phyloP scores from a whole-genome alignment of 2,329 filamentous ascomycete species.

The Neonectria coccinea region DNA sequence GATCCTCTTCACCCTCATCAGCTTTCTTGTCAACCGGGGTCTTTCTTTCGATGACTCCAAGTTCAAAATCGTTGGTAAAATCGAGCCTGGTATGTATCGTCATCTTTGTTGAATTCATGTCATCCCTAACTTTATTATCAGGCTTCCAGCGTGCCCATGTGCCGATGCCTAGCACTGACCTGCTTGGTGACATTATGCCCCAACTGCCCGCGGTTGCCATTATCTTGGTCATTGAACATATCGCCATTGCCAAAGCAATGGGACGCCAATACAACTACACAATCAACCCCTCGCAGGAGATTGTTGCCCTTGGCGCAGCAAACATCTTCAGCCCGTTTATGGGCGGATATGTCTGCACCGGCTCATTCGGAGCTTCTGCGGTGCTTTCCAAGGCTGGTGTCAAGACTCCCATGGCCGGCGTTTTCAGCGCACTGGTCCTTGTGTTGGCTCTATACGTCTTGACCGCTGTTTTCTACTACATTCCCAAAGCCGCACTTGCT shows the following conservation, averaged over 20 bases:
- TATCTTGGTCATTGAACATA: conserved; percentile 84
- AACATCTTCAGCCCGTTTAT: conserved; percentile 83
- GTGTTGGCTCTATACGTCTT: conserved; percentile 82
- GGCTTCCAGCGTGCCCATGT: conserved; percentile 74
- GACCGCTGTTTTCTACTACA: conserved; percentile 83
- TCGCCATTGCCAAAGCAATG: conserved; percentile 86
- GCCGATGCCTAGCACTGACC: conserved; percentile 65
- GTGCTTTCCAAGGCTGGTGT: conserved; percentile 89
- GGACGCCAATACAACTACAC: conserved; percentile 83
- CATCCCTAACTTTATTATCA: conserved; percentile 39
- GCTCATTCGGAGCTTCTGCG: conserved; percentile 74
- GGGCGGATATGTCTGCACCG: conserved; percentile 63
- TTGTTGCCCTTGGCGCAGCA: conserved; percentile 81
- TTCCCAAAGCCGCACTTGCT: conserved; percentile 76
- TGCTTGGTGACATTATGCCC: conserved; percentile 68
- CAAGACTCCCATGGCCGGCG: conserved; percentile 80
- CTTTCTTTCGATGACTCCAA: conserved; percentile 58
- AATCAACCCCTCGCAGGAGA: conserved; percentile 82
- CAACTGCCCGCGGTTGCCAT: conserved; percentile 80
- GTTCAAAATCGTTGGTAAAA: conserved; percentile 73
- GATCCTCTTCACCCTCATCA: conserved; percentile 79
- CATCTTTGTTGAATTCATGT: background rate
- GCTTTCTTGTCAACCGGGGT: conserved; percentile 73
- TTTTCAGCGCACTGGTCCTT: conserved; percentile 82
- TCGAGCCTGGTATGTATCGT: conserved; percentile 67